Conservation (phyloP, 495 filamentous ascomycete species). For the Aspergillus conjunctus region DNA sequence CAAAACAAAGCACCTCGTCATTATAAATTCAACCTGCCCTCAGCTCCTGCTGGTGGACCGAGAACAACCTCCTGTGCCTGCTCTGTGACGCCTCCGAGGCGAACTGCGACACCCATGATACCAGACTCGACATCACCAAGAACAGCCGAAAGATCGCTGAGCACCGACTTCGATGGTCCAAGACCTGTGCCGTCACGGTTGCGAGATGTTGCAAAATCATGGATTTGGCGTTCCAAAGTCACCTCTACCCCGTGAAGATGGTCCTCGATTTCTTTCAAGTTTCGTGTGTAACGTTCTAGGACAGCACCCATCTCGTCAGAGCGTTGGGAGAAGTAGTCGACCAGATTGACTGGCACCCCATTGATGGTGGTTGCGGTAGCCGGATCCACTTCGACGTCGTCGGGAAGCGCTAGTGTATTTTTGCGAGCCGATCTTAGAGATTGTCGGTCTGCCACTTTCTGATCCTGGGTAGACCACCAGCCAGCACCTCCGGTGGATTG, state of each 20-base stretch:
- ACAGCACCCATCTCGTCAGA: conserved; percentile 71
- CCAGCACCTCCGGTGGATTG: conserved; percentile 51
- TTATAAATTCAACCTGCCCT: conserved; percentile 31
- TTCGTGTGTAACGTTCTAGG: conserved; percentile 65
- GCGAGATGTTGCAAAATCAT: conserved; percentile 62
- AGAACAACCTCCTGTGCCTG: conserved; percentile 67
- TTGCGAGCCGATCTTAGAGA: conserved; percentile 45
- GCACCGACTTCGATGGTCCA: conserved; percentile 47
- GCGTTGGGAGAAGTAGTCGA: conserved; percentile 74
- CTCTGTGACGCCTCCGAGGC: conserved; percentile 69
- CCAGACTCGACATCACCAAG: conserved; percentile 77
- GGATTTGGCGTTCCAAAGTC: conserved; percentile 67
- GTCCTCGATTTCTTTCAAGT: conserved; percentile 78
- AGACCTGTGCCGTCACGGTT: conserved; percentile 49
- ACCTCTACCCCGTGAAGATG: conserved; percentile 77
- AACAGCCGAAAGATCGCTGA: conserved; percentile 65
- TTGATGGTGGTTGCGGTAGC: conserved; percentile 41
- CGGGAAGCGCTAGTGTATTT: conserved; percentile 50
- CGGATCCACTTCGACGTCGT: conserved; percentile 62
- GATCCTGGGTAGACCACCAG: conserved; percentile 51
- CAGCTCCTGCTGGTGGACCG: conserved; percentile 45
- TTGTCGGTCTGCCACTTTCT: conserved; percentile 44
- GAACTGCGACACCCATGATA: conserved; percentile 72
- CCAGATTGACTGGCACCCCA: conserved; percentile 57
- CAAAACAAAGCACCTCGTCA: conserved; percentile 16